A percentile compares a stretch with the other conserved stretches of the same genome.
Evolutionary conservation across 768 basidiomycete species (phyloP).

Genomic region (Termitomyces titanicus): DNA sequence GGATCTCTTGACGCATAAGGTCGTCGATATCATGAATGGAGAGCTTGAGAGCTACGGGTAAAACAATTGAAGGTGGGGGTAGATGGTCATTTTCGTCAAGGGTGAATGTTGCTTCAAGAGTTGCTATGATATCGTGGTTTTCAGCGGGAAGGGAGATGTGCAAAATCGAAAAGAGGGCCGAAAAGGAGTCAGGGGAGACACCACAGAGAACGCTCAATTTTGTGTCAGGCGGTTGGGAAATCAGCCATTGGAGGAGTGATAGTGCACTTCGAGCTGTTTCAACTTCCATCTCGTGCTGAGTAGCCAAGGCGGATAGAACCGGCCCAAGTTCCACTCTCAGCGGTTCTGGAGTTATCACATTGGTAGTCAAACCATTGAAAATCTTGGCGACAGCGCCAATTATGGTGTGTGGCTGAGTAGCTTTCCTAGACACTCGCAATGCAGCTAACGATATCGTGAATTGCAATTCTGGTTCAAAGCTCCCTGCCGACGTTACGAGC

Average conservation of each 20-base stretch:
- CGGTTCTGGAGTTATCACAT: constrained; percentile 21
- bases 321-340: constrained; percentile 33
- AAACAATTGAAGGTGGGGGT: constrained; percentile 25
- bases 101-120: constrained; percentile 25
- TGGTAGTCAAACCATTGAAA: constrained; percentile 19
- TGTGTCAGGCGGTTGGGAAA: constrained; percentile 37
- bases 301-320: constrained; percentile 26
- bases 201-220: constrained; percentile 46
- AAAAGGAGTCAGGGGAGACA: constrained; percentile 43
- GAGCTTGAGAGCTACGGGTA: constrained; percentile 39
- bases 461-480: constrained; percentile 27
- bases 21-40: constrained; percentile 45
- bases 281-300: constrained; percentile 25
- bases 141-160: constrained; percentile 21
- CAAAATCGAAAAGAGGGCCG: constrained; percentile 40
- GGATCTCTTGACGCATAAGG: constrained; percentile 34
- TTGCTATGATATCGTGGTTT: constrained; percentile 17
- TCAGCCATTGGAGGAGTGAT: constrained; percentile 55
- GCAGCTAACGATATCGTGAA: constrained; percentile 29
- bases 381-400: constrained; percentile 22
- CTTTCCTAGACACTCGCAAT: constrained; percentile 26
- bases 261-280: constrained; percentile 37
- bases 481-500: constrained; percentile 21
- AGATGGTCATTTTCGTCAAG: constrained; percentile 40
- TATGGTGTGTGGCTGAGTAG: neutral